These are phyloP conservation scores for Gentiana macrophylla DNA, from an alignment of 257 asterid genomes.

Conservation along the genomic window DNA sequence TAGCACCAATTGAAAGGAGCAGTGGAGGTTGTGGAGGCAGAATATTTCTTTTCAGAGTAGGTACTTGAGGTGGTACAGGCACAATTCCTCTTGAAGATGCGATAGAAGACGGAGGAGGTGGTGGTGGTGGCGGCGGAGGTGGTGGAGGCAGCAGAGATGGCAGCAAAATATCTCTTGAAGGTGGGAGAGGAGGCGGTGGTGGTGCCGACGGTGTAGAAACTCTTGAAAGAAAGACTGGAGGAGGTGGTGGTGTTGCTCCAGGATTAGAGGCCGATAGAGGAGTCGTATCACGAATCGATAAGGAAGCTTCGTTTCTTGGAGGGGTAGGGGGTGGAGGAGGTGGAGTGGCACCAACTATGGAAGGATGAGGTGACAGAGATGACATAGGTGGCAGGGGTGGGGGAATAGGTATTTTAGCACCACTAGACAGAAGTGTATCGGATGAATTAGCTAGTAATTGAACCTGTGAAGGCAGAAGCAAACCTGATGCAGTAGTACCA, in stretches of 20 bases:
- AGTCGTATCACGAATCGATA: conserved; percentile 22
- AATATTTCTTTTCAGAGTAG: conserved; percentile 1
- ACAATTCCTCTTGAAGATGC: conserved; percentile 12
- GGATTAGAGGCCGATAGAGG: conserved; percentile 16
- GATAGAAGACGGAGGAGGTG: conserved; percentile 14
- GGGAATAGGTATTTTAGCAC: conserved; percentile 11
- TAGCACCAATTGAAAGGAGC: conserved; percentile 12
- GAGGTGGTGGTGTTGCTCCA: conserved; percentile 13
- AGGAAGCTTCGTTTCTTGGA: conserved; percentile 2
- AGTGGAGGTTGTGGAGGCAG: conserved; percentile 32
- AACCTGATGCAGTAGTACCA: background rate
- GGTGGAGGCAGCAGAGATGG: background rate
- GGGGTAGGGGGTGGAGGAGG: conserved; percentile 22
- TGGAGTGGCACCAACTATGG: conserved; percentile 14
- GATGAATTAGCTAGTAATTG: conserved; percentile 19
- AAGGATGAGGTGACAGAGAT: conserved; percentile 24
- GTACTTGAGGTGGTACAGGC: conserved; percentile 29
- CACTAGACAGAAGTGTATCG: conserved; percentile 8
- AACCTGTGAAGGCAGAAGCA: conserved; percentile 17
- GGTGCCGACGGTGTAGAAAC: conserved; percentile 18
- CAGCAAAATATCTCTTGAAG: too few relatives aligned
- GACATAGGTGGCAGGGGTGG: conserved; percentile 23
- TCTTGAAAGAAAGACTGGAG: conserved; percentile 4
- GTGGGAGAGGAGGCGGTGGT: background rate
- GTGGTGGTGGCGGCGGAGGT: conserved; percentile 13